Conservation (phyloP, 208 protist genomes). For the Endotrypanum monterogeii region DNA sequence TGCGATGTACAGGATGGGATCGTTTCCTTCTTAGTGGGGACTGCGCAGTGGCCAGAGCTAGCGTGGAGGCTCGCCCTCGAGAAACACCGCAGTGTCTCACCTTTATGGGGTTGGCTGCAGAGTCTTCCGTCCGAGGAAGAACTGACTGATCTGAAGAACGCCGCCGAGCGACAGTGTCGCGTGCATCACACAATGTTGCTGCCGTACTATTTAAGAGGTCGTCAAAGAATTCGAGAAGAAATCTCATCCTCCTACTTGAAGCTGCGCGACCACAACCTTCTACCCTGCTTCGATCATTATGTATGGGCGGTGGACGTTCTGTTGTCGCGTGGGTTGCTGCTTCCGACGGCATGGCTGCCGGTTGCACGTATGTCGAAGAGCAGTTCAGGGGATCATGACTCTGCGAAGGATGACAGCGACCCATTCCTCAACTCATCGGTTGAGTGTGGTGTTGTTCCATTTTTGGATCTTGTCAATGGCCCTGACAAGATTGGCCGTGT, state of each 20-base stretch:
- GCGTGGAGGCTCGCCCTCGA: slow-evolving; percentile 83
- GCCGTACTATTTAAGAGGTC: slow-evolving; percentile 53
- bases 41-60: slow-evolving; percentile 65
- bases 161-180: slow-evolving; percentile 58
- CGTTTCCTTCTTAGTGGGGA: slow-evolving; percentile 54
- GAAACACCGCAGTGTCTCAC: slow-evolving; percentile 71
- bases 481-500: slow-evolving; percentile 37
- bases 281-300: slow-evolving; percentile 47
- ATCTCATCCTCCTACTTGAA: slow-evolving; percentile 37
- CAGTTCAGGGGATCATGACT: not conserved
- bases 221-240: slow-evolving; percentile 50
- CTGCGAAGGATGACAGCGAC: not conserved
- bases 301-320: slow-evolving; percentile 65
- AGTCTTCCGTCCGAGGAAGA: slow-evolving; percentile 50
- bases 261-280: slow-evolving; percentile 46
- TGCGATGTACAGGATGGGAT: slow-evolving; percentile 33
- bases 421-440: not conserved
- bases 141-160: slow-evolving; percentile 36
- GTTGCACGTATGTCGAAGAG: not conserved
- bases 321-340: slow-evolving; percentile 52
- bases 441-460: slow-evolving; percentile 83
- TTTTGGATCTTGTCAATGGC: slow-evolving; percentile 79
- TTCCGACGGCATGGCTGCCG: slow-evolving; percentile 62
- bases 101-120: slow-evolving; percentile 84
- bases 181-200: slow-evolving; percentile 60